These are phyloP conservation scores for Podosphaera xanthii DNA, from an alignment of 2,329 filamentous ascomycete genomes.

Conservation along the genomic window DNA sequence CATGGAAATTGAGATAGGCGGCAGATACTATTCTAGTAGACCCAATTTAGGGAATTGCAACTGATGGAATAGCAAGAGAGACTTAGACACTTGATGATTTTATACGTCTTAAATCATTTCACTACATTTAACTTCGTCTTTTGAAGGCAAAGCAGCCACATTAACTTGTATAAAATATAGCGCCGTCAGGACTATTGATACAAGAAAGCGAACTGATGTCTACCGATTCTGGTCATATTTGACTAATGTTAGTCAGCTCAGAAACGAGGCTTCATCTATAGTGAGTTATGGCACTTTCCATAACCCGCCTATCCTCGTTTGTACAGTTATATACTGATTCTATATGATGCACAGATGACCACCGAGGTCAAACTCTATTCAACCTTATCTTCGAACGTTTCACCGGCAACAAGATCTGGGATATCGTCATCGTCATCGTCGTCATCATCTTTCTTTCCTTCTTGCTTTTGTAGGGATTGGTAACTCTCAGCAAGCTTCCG, in stretches of 20 bases:
- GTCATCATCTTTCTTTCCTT: conserved; percentile 49
- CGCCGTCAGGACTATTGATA: not conserved
- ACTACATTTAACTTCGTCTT: too few species aligned
- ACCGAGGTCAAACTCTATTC: conserved; percentile 11
- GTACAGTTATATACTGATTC: not conserved
- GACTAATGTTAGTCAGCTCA: not conserved
- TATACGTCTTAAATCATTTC: too few species aligned
- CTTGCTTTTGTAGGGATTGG: conserved; percentile 94
- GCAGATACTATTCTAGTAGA: too few species aligned
- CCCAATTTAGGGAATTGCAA: too few species aligned
- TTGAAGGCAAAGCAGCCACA: too few species aligned
- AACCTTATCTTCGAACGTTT: conserved; percentile 92
- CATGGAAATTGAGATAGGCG: too few species aligned
- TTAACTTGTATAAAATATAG: too few species aligned
- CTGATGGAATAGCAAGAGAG: too few species aligned
- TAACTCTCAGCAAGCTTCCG: conserved; percentile 98
- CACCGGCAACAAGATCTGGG: conserved; percentile 84
- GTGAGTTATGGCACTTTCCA: not conserved
- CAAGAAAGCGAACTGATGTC: not conserved
- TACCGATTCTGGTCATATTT: not conserved
- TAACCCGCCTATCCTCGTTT: not conserved
- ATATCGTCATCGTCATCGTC: conserved; percentile 70
- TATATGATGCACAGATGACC: not conserved
- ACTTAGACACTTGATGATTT: too few species aligned
- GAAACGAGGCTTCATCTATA: not conserved